These are phyloP conservation scores for Groenewaldozyma sp. DNA, from an alignment of 1,139 yeast species.

Conservation along the genomic window DNA sequence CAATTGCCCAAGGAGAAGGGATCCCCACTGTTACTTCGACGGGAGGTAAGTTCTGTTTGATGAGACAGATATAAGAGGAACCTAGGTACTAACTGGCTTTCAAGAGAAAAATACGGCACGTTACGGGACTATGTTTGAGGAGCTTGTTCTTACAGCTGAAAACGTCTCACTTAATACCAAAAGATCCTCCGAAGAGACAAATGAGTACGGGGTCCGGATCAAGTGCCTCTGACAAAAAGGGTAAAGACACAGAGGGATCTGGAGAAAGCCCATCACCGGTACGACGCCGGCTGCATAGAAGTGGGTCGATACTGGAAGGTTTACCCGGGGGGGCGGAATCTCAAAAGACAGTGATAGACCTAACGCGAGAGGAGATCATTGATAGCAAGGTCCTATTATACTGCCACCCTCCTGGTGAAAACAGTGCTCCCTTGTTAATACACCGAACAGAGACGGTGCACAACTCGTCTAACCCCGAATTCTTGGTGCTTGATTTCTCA, in stretches of 20 bases:
- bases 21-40: slow-evolving; percentile 15
- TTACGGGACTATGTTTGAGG: slow-evolving; percentile 16
- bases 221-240: too few species aligned
- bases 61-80: background rate
- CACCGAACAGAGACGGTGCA: slow-evolving; percentile 35
- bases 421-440: slow-evolving; percentile 32
- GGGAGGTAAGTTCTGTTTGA: slow-evolving; percentile 11
- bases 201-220: too few species aligned
- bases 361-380: slow-evolving; percentile 16
- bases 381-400: slow-evolving; percentile 3
- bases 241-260: too few species aligned
- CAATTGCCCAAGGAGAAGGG: slow-evolving; percentile 14
- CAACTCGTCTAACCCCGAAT: slow-evolving; percentile 30
- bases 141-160: slow-evolving; percentile 8
- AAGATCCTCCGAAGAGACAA: too few species aligned
- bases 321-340: slow-evolving; percentile 5
- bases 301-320: slow-evolving; percentile 2
- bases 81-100: background rate
- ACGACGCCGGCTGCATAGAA: background rate
- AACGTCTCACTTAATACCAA: too few species aligned
- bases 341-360: slow-evolving; percentile 21
- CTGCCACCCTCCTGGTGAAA: slow-evolving; percentile 12
- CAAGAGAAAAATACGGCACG: slow-evolving; percentile 19
- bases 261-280: background rate
- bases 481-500: slow-evolving; percentile 26